Conservation (phyloP, 371 early-diverging fungal genomes). For the Mucor piriformis region DNA sequence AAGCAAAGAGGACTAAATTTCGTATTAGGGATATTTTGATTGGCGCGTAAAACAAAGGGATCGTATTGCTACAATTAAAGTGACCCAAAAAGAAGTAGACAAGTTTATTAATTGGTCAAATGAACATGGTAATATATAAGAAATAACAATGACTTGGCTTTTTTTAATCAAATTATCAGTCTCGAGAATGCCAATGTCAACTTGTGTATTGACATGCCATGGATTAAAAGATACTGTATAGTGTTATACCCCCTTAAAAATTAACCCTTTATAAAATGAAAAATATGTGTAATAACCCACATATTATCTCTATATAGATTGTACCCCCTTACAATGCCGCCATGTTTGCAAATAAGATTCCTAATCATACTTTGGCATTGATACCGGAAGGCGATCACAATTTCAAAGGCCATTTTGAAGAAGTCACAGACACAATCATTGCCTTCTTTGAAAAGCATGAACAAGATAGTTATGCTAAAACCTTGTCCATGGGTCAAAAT, state of each 20-base stretch:
- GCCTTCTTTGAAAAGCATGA: slow-evolving; percentile 48
- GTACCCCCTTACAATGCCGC: slow-evolving; percentile 63
- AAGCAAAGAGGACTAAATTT: too few relatives aligned
- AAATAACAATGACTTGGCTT: background rate
- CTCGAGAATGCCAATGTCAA: slow-evolving; percentile 56
- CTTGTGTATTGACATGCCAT: slow-evolving; percentile 61
- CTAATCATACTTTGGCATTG: slow-evolving; percentile 54
- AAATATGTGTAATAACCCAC: background rate
- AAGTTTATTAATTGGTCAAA: slow-evolving; percentile 42
- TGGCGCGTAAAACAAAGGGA: slow-evolving; percentile 45
- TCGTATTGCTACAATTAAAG: slow-evolving; percentile 32
- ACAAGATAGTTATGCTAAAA: slow-evolving; percentile 40
- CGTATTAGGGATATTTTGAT: slow-evolving; percentile 46
- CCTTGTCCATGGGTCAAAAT: slow-evolving; percentile 33
- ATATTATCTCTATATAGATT: slow-evolving; percentile 30
- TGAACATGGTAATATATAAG: slow-evolving; percentile 34
- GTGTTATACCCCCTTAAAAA: background rate
- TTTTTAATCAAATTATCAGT: slow-evolving; percentile 18
- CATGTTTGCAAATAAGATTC: slow-evolving; percentile 52
- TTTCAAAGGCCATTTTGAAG: slow-evolving; percentile 50
- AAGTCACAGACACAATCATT: slow-evolving; percentile 41
- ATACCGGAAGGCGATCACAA: slow-evolving; percentile 63
- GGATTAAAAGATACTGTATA: slow-evolving; percentile 58
- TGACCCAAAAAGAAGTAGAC: slow-evolving; percentile 43
- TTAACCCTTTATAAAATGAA: slow-evolving; percentile 5